A percentile compares a stretch with the other conserved stretches of the same genome.
Evolutionary conservation across 306 rosid species (phyloP).

Genomic region (Acacia confusa): DNA sequence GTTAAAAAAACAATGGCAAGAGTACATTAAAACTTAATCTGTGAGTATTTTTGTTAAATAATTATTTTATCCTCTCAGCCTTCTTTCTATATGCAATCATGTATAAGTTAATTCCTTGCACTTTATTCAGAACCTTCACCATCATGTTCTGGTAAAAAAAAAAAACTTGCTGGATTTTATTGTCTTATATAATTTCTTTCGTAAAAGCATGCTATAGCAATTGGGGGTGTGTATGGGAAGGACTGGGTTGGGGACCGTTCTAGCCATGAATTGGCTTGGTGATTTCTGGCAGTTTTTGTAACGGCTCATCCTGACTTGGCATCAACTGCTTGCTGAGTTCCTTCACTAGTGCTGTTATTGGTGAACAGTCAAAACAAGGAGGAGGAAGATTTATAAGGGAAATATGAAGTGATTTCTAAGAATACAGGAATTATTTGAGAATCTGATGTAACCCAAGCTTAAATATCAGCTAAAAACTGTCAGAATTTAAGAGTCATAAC

Average conservation of each 20-base stretch:
- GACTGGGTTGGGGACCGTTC: background rate
- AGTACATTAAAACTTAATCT: background rate
- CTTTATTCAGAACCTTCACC: background rate
- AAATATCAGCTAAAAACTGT: background rate
- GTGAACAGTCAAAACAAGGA: background rate
- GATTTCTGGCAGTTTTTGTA: background rate
- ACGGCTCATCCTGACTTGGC: background rate
- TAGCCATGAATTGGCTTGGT: background rate
- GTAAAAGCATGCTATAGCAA: background rate
- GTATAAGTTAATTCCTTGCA: background rate
- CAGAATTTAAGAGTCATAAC: background rate
- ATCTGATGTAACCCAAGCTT: background rate
- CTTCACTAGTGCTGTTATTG: background rate
- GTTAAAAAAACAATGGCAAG: background rate
- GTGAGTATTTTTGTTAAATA: background rate
- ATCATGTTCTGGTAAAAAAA: too few relatives aligned
- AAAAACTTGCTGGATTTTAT: background rate
- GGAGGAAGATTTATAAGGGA: background rate
- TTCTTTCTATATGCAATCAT: background rate
- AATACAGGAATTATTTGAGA: background rate
- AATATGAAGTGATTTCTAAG: background rate
- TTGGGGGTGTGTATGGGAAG: background rate
- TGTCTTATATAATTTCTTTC: background rate
- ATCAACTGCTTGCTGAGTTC: background rate
- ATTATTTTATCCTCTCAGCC: background rate